Conservation (phyloP, 2,329 filamentous ascomycete genomes). For the Phialophora macrospora region DNA sequence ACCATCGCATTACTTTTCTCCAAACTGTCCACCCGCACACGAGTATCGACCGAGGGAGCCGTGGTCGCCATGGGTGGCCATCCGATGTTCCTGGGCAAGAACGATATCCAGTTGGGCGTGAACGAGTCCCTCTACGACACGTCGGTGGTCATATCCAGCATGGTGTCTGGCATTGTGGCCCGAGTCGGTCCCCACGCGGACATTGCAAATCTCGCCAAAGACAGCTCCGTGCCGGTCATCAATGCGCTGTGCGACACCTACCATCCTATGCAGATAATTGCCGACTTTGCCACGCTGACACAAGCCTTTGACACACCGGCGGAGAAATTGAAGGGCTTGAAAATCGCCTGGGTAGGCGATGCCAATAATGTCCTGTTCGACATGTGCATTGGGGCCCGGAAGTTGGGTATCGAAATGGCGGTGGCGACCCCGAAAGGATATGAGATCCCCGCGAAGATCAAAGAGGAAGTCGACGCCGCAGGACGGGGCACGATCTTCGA, state of each 20-base stretch:
- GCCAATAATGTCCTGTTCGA: constrained; percentile 98
- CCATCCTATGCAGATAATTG: constrained; percentile 92
- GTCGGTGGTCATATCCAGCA: constrained; percentile 88
- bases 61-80: constrained; percentile 87
- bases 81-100: constrained; percentile 93
- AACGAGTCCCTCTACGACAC: constrained; percentile 97
- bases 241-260: constrained; percentile 88
- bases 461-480: constrained; percentile 70
- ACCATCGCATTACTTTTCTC: constrained; percentile 96
- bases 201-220: constrained; percentile 69
- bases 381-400: constrained; percentile 82
- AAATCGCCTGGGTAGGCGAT: constrained; percentile 95
- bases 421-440: constrained; percentile 88
- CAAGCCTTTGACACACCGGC: constrained; percentile 68
- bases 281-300: constrained; percentile 88
- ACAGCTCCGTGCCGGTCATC: constrained; percentile 79
- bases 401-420: constrained; percentile 82
- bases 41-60: constrained; percentile 90
- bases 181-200: constrained; percentile 79
- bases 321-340: constrained; percentile 74
- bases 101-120: constrained; percentile 92
- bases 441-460: constrained; percentile 76
- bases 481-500: constrained; percentile 68
- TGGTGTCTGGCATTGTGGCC: constrained; percentile 82
- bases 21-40: constrained; percentile 91